phyloP scores from a whole-genome alignment of 2,329 filamentous ascomycete species.

The Cladosporium colombiae region DNA sequence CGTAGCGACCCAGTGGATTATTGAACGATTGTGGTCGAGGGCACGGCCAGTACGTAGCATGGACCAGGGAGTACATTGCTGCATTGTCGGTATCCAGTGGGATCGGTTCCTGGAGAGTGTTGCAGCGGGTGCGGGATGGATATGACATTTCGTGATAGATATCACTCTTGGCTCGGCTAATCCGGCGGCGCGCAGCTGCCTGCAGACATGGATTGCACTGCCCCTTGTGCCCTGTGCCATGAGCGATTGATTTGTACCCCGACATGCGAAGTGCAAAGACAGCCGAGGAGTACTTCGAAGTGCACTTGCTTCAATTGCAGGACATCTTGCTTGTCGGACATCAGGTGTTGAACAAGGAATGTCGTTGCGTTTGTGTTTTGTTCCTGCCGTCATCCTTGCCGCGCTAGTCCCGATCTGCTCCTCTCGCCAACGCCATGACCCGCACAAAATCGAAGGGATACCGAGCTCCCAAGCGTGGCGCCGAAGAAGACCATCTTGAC shows the following conservation, averaged over 20 bases:
- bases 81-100: neutral
- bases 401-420: neutral
- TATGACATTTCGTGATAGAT: neutral
- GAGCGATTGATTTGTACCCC: neutral
- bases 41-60: neutral
- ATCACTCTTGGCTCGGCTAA: neutral
- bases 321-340: neutral
- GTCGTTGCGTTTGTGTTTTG: neutral
- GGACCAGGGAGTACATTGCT: neutral
- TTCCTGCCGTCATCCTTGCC: neutral
- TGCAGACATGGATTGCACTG: neutral
- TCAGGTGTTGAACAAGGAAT: neutral
- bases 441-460: neutral
- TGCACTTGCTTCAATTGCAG: neutral
- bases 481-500: neutral
- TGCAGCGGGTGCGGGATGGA: neutral
- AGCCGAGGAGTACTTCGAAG: too few species aligned
- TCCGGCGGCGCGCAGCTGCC: neutral
- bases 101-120: neutral
- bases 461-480: neutral
- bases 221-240: too few species aligned
- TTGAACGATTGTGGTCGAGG: neutral
- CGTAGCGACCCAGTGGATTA: neutral
- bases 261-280: neutral
- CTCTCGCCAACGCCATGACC: neutral